These are phyloP conservation scores for Gastrodia elata DNA, from an alignment of 106 monocot species.

Conservation along the genomic window DNA sequence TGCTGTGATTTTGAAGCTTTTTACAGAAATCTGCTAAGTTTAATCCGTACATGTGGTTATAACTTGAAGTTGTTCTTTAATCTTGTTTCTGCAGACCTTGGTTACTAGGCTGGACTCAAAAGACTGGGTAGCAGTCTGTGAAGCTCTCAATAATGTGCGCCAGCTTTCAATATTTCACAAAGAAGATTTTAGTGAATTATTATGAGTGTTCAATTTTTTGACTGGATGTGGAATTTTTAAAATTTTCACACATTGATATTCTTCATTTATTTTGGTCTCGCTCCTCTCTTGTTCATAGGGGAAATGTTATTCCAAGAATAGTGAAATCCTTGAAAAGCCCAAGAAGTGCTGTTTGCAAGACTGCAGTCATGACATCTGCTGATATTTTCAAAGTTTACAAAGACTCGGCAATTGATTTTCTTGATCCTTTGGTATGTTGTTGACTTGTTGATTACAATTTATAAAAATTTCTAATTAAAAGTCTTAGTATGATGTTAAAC, in stretches of 20 bases:
- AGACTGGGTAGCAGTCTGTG: conserved; percentile 81
- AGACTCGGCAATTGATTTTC: conserved; percentile 60
- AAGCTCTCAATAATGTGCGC: conserved; percentile 92
- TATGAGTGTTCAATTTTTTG: conserved; percentile 43
- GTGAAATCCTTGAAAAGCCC: conserved; percentile 89
- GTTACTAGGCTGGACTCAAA: conserved; percentile 73
- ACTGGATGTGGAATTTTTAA: not conserved
- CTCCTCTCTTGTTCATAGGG: conserved; percentile 24
- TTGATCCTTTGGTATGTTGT: conserved; percentile 75
- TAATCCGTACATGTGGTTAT: not conserved
- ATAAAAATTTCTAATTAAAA: no score
- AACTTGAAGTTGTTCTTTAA: not conserved
- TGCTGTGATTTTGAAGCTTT: not conserved
- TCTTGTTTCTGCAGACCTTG: conserved; percentile 41
- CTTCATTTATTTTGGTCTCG: not conserved
- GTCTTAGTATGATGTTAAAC: no score
- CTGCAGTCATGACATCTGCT: conserved; percentile 87
- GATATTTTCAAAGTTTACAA: conserved; percentile 76
- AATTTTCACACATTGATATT: not conserved
- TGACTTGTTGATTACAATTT: no score
- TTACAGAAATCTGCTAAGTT: not conserved
- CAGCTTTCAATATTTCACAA: conserved; percentile 79
- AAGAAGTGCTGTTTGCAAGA: conserved; percentile 96
- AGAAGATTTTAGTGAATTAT: conserved; percentile 59
- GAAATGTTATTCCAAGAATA: conserved; percentile 49